These are phyloP conservation scores for Pythium phragmiticola DNA, from an alignment of 352 stramenopile species.

Conservation along the genomic window DNA sequence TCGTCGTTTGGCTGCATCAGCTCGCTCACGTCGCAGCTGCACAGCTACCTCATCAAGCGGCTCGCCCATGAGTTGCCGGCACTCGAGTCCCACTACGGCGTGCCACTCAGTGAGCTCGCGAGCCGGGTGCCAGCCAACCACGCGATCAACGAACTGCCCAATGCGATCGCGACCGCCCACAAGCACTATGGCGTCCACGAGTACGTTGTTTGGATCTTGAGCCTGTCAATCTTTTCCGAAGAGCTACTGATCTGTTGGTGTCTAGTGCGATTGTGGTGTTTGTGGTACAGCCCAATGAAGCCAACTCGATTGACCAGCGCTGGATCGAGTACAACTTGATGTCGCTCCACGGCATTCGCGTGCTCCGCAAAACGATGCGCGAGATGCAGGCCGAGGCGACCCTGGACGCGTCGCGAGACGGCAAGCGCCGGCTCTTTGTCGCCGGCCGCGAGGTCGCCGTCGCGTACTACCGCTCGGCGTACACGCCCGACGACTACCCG, in stretches of 20 bases:
- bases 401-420: conserved; percentile 31
- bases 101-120: conserved; percentile 37
- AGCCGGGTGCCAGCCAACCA: conserved; percentile 58
- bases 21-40: conserved; percentile 89
- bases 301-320: conserved; percentile 92
- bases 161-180: conserved; percentile 62
- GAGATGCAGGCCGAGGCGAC: conserved; percentile 48
- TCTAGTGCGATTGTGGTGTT: conserved; percentile 84
- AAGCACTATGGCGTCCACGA: conserved; percentile 66
- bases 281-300: conserved; percentile 88
- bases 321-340: conserved; percentile 93
- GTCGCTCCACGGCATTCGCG: conserved; percentile 74
- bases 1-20: conserved; percentile 96
- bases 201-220: conserved; percentile 31
- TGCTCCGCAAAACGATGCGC: conserved; percentile 74
- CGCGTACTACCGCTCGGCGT: conserved; percentile 95
- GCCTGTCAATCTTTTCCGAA: not conserved
- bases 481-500: conserved; percentile 96
- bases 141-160: conserved; percentile 67
- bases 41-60: conserved; percentile 71
- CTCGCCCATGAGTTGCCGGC: conserved; percentile 46
- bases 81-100: conserved; percentile 53
- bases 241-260: not conserved
- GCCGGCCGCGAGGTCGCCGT: conserved; percentile 87
- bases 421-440: conserved; percentile 51